A percentile compares a stretch with the other conserved stretches of the same genome.
Conservation (phyloP, 345 rosid species). For the Geranium rotundifolium region DNA sequence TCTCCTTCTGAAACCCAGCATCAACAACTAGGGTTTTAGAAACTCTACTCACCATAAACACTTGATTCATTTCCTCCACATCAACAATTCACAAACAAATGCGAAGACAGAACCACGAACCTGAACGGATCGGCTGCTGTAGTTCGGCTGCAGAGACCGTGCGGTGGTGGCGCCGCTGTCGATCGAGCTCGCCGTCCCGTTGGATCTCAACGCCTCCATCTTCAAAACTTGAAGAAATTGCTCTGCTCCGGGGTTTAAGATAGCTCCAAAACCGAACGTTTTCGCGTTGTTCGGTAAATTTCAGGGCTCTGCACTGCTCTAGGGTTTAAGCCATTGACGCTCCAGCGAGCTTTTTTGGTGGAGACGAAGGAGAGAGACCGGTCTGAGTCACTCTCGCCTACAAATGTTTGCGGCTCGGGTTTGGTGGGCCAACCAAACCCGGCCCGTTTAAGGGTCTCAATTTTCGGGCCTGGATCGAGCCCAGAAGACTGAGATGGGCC, state of each 20-base stretch:
- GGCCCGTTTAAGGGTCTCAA: neutral
- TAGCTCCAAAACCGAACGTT: neutral
- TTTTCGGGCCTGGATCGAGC: neutral
- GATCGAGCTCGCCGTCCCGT: slow-evolving; percentile 17
- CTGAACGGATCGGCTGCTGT: slow-evolving; percentile 35
- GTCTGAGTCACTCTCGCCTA: neutral
- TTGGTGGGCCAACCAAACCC: neutral
- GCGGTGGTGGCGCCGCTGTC: slow-evolving; percentile 9
- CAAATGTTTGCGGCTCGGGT: neutral
- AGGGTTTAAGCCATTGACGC: neutral
- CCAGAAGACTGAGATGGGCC: neutral
- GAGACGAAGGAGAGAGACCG: neutral
- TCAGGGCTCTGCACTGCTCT: neutral
- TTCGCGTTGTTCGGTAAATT: neutral
- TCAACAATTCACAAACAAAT: neutral
- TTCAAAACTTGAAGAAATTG: neutral
- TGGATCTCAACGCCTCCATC: slow-evolving; percentile 20
- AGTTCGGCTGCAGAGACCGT: slow-evolving; percentile 28
- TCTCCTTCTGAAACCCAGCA: slow-evolving; percentile 8
- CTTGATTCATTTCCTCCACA: neutral
- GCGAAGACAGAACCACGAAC: slow-evolving; percentile 14
- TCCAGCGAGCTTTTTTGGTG: neutral
- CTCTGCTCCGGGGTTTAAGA: neutral
- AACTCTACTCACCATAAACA: neutral
- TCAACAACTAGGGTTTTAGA: slow-evolving; percentile 8